These are phyloP conservation scores for Tylopilus sp. DNA, from an alignment of 1,284 basidiomycete genomes.

Conservation along the genomic window DNA sequence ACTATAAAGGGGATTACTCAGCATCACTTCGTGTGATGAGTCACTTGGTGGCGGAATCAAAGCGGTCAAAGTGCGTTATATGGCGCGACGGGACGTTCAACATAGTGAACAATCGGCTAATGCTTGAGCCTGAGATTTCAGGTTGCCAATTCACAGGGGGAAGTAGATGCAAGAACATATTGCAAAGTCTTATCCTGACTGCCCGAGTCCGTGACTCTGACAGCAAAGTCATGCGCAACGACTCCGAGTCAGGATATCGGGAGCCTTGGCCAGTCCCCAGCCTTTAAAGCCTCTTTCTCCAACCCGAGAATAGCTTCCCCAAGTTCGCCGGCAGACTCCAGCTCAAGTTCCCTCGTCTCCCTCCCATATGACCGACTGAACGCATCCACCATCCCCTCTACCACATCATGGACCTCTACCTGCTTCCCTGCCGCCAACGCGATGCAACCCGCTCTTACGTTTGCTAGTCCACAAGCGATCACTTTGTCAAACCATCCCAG, in stretches of 20 bases:
- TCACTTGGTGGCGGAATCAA: too few relatives aligned
- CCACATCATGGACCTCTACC: slow-evolving; percentile 48
- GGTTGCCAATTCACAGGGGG: not conserved
- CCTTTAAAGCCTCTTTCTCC: slow-evolving; percentile 38
- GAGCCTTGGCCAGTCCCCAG: slow-evolving; percentile 22
- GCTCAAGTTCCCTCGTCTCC: slow-evolving; percentile 50
- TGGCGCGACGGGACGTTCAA: too few relatives aligned
- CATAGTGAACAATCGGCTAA: too few relatives aligned
- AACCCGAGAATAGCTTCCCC: slow-evolving; percentile 47
- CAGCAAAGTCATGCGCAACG: too few relatives aligned
- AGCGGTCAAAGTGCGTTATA: too few relatives aligned
- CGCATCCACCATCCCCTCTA: slow-evolving; percentile 47
- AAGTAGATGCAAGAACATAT: not conserved
- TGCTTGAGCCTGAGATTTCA: not conserved
- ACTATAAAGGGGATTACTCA: too few relatives aligned
- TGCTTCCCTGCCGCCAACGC: slow-evolving; percentile 41
- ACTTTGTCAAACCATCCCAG: slow-evolving; percentile 82
- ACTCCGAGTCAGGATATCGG: slow-evolving; percentile 14
- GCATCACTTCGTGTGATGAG: too few relatives aligned
- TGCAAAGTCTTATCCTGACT: too few relatives aligned
- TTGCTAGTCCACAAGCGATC: slow-evolving; percentile 90
- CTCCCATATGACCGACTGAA: slow-evolving; percentile 56
- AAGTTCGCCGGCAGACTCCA: slow-evolving; percentile 46
- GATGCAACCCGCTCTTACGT: slow-evolving; percentile 74
- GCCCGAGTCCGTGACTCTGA: too few relatives aligned